Evolutionary conservation across 257 asterid species (phyloP), one percentile per base, ranked within the genome.

Genomic region (Leptodermis oblonga): DNA sequence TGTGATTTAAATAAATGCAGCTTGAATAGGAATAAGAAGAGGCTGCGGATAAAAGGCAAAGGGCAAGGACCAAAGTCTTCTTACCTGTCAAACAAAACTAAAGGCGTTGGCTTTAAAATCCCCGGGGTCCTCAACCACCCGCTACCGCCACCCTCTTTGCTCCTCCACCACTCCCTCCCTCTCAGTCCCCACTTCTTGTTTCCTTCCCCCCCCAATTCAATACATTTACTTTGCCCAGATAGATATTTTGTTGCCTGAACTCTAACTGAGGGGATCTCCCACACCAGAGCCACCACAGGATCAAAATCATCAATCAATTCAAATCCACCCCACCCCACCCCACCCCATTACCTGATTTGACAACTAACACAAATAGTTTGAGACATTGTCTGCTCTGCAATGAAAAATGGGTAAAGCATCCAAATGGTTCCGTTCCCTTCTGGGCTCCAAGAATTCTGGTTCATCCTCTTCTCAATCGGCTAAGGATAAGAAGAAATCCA

Each of bases 341-440:
- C n/a, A n/a, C n/a, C n/a, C n/a, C n/a, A n/a, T n/a, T n/a, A n/a
- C n/a, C n/a, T n/a, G n/a, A n/a, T n/a, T n/a, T n/a, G n/a, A n/a
- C n/a, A n/a, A n/a, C n/a, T n/a, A n/a, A n/a, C n/a, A n/a, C n/a
- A n/a, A n/a, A n/a, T n/a, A n/a, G n/a, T n/a, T n/a, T n/a, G n/a
- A n/a, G n/a, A n/a, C n/a, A n/a, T n/a, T n/a, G n/a, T n/a, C n/a
- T n/a, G 67, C 75, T 34, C 72, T 76, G 61, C 70, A 46, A 79
- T 90, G 93, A 80, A 73, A 62, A 49, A 91, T 89, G 96, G 97
- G 93, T 76, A 91, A 85, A 70, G 63, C 90, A 41, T 69, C 77
- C 0, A 81, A 69, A 74, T 91, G 96, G 96, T 64, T 89, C 62
- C 89, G 92, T 61, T 79, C 88, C 2, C 84, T 91, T 42, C 73